Base-by-base conservation (phyloP, 768 basidiomycete genomes). In the Collybia mongolica region DNA sequence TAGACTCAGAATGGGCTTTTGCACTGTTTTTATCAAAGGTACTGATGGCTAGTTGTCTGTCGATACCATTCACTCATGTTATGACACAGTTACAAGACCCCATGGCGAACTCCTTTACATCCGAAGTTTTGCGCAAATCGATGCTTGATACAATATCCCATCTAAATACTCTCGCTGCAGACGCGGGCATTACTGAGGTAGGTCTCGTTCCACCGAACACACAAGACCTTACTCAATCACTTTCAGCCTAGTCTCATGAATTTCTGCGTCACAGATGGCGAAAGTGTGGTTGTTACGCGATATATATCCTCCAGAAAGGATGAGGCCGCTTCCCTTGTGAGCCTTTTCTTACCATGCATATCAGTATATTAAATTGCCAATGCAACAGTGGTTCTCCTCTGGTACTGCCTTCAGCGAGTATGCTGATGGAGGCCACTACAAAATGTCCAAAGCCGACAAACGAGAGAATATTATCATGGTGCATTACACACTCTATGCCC, bases 1-100 rank as follows among this genome's bases (percentile, higher is more conserved):
- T 55, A 88, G 96, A 99, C 69, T 95, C 93, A 3, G 95, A 99
- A 74, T 98, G 95, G 94, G 88, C 92, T 5, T 99, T 98, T 64
- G 94, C 91, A 6, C 70, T 96, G 44, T 90, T 95, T 65, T 68
- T 98, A 24, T 91, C 94, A 2, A 90, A 87, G 73, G 91, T 83
- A 38, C 28, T 36, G 35, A 11, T 39, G 17, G 2, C 28, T 18
- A 20, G 4, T 36, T 39, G 15, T 18, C 14, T 2, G 23, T n/a
- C 5, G n/a, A 23, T 38, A 28, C 51, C 41, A 24, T 11, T 49
- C 39, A 9, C 26, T 55, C 11, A 40, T 56, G 55, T 45, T 61
- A 48, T 6, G 1, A 35, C 18, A 28, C 38, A 95, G 93, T 79
- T 95, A 20, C 86, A 87, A 39, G 83, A 95, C 62, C 82, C 90